phyloP scores from a whole-genome alignment of 2,329 filamentous ascomycete genomes.

The Colletotrichum sp. region DNA sequence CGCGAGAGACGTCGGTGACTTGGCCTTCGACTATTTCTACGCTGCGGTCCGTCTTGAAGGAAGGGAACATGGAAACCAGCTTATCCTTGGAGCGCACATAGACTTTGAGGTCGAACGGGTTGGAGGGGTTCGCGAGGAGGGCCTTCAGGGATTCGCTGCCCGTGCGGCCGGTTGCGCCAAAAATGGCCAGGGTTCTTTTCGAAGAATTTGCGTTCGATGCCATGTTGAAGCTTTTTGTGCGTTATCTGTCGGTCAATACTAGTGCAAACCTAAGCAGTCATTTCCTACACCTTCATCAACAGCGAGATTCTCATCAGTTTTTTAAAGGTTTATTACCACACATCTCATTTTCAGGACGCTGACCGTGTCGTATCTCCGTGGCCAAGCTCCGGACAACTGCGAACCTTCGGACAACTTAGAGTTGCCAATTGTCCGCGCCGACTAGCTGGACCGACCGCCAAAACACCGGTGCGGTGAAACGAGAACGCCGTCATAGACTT shows the following conservation, averaged over 20 bases:
- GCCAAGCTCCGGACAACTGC: background rate
- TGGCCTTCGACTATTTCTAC: conserved; percentile 6
- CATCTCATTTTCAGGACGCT: background rate
- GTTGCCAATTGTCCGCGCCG: background rate
- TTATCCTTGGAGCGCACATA: conserved; percentile 1
- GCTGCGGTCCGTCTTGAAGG: background rate
- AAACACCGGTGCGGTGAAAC: background rate
- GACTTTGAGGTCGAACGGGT: background rate
- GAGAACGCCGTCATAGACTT: background rate
- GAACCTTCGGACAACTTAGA: background rate
- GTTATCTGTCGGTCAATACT: background rate
- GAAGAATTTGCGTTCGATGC: background rate
- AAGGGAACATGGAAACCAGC: background rate
- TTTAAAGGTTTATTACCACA: background rate
- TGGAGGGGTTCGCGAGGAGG: background rate
- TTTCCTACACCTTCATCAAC: background rate
- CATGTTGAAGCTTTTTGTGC: background rate
- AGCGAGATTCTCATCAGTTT: background rate
- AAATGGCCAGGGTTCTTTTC: background rate
- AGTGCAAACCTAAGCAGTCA: background rate
- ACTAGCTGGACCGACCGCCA: background rate
- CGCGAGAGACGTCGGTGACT: background rate
- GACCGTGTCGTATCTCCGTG: background rate
- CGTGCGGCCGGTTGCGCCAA: conserved; percentile 13
- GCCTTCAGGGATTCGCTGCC: conserved; percentile 10